These are phyloP conservation scores for Coffea canephora DNA, from an alignment of 257 asterid genomes.

Conservation along the genomic window DNA sequence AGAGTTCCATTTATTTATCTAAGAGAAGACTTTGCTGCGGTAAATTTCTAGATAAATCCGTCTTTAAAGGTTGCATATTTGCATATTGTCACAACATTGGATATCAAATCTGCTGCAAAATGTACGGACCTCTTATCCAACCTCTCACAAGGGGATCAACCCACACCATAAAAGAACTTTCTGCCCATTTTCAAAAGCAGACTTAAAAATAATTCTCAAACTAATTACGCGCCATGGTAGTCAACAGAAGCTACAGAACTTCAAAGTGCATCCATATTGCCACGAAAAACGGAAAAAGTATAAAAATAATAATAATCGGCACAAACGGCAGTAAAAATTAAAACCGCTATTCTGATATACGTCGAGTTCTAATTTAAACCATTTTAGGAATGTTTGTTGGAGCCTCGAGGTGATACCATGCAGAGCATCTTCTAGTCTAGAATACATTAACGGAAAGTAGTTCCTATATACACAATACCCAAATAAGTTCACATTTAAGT, in stretches of 20 bases:
- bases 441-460: background rate
- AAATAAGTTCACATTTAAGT: background rate
- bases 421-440: constrained; percentile 11
- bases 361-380: background rate
- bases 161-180: too few species aligned
- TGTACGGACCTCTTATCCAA: too few species aligned
- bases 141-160: too few species aligned
- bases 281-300: background rate
- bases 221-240: too few species aligned
- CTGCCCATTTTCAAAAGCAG: too few species aligned
- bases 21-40: too few species aligned
- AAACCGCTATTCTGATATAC: background rate
- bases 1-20: background rate
- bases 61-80: too few species aligned
- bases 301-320: background rate
- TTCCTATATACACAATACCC: constrained; percentile 13
- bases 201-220: too few species aligned
- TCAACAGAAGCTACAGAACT: background rate
- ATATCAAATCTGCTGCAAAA: too few species aligned
- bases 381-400: background rate
- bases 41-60: too few species aligned
- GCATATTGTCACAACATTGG: too few species aligned
- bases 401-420: constrained; percentile 7
- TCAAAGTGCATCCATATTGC: background rate
- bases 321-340: background rate